phyloP scores from a whole-genome alignment of 805 yeast genomes.

The Vanderwaltozyma yarrowii region DNA sequence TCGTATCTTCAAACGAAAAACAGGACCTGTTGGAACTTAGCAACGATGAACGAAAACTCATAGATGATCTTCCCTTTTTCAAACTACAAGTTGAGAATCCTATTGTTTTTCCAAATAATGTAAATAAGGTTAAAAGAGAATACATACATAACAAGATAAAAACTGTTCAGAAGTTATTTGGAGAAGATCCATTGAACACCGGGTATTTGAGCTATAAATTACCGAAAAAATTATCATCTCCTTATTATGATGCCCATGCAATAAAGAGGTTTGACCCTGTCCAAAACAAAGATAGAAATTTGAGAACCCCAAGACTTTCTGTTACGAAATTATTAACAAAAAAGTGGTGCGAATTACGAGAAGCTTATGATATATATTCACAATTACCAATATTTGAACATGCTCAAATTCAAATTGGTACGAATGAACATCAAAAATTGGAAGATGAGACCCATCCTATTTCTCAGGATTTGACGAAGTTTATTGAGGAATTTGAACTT shows the following conservation, averaged over 20 bases:
- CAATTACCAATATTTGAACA: slow-evolving; percentile 31
- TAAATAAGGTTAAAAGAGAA: slow-evolving; percentile 1
- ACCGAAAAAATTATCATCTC: slow-evolving; percentile 12
- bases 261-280: background rate
- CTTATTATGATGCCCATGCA: slow-evolving; percentile 9
- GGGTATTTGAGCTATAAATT: slow-evolving; percentile 9
- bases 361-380: slow-evolving; percentile 42
- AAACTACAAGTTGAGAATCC: background rate
- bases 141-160: slow-evolving; percentile 15
- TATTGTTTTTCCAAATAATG: background rate
- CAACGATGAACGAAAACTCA: background rate
- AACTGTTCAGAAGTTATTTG: slow-evolving; percentile 11
- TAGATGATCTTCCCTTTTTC: background rate
- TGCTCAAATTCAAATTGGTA: slow-evolving; percentile 38
- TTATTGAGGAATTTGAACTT: slow-evolving; percentile 13
- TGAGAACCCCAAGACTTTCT: slow-evolving; percentile 13
- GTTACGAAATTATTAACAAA: slow-evolving; percentile 52
- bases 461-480: slow-evolving; percentile 8
- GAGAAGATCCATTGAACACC: slow-evolving; percentile 8
- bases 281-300: background rate
- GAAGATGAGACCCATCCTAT: slow-evolving; percentile 40
- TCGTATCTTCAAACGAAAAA: no score
- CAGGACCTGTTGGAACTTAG: no score
- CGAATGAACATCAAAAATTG: slow-evolving; percentile 35
- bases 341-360: slow-evolving; percentile 60